These are phyloP conservation scores for Colletotrichum orbiculare DNA, from an alignment of 2,329 filamentous ascomycete genomes.

Conservation along the genomic window DNA sequence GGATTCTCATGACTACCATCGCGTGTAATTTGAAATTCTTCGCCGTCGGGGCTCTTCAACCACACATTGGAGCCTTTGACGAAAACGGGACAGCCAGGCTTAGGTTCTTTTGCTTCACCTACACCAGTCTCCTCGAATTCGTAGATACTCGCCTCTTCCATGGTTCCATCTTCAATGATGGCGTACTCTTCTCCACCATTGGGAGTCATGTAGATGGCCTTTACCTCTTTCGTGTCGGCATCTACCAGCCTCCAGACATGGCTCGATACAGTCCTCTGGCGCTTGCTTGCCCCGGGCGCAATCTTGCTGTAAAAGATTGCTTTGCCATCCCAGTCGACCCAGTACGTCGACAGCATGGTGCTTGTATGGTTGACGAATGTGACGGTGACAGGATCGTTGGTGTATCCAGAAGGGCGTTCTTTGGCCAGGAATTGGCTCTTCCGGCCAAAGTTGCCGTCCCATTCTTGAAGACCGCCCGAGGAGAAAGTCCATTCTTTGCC, in stretches of 20 bases:
- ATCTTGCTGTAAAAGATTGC: constrained; percentile 29
- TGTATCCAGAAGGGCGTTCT: constrained; percentile 39
- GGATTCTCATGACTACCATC: not conserved
- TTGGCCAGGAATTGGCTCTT: constrained; percentile 21
- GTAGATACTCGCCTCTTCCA: not conserved
- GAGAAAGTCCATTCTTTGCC: constrained; percentile 25
- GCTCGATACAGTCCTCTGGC: constrained; percentile 24
- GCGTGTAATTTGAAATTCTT: not conserved
- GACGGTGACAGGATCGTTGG: constrained; percentile 28
- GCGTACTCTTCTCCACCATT: not conserved
- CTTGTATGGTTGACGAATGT: constrained; percentile 42
- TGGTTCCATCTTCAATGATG: constrained; percentile 10
- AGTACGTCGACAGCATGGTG: constrained; percentile 37
- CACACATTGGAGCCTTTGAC: constrained; percentile 5
- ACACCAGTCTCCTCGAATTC: not conserved
- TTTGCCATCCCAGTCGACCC: constrained; percentile 41
- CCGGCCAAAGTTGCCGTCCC: constrained; percentile 30
- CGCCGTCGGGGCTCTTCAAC: not conserved
- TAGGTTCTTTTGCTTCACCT: not conserved
- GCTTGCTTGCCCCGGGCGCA: not conserved
- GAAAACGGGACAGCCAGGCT: not conserved
- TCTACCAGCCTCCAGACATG: constrained; percentile 34
- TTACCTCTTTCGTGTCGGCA: constrained; percentile 22
- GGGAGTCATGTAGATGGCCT: constrained; percentile 27
- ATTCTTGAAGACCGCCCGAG: not conserved